A percentile compares a stretch with the other conserved stretches of the same genome.
phyloP scores from a whole-genome alignment of 257 asterid species.

The Pogostemon cablin region DNA sequence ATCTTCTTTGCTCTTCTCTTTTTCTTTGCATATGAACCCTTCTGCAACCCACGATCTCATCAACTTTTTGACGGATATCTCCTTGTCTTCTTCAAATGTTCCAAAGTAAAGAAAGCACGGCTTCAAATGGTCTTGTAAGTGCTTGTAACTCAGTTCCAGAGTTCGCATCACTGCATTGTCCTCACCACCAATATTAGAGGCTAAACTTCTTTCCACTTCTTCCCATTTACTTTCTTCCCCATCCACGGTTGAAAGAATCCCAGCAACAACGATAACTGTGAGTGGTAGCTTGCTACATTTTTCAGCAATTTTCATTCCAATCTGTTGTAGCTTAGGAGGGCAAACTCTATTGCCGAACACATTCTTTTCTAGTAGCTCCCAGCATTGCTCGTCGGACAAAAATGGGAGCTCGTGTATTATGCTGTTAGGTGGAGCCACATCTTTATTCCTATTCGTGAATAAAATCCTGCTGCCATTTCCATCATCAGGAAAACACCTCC shows the following conservation, averaged over 20 bases:
- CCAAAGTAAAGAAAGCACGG: slow-evolving; percentile 40
- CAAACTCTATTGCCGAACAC: slow-evolving; percentile 25
- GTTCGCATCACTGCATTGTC: slow-evolving; percentile 24
- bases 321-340: slow-evolving; percentile 22
- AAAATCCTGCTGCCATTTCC: background rate
- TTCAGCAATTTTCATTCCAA: slow-evolving; percentile 28
- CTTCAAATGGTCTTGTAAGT: slow-evolving; percentile 35
- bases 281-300: slow-evolving; percentile 41
- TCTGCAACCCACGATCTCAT: slow-evolving; percentile 34
- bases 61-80: slow-evolving; percentile 30
- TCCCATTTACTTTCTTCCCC: slow-evolving; percentile 26
- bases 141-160: slow-evolving; percentile 37
- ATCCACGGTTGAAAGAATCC: slow-evolving; percentile 27
- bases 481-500: slow-evolving; percentile 19
- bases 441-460: slow-evolving; percentile 28
- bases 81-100: slow-evolving; percentile 21
- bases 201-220: slow-evolving; percentile 26
- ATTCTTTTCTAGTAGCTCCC: slow-evolving; percentile 37
- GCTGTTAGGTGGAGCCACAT: slow-evolving; percentile 3
- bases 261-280: slow-evolving; percentile 39
- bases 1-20: slow-evolving; percentile 14
- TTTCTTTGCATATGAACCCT: slow-evolving; percentile 34
- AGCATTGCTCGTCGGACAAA: slow-evolving; percentile 24
- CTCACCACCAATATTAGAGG: background rate
- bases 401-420: background rate